Evolutionary conservation across 352 stramenopile genomes (phyloP).

Genomic region (Phytophthora idaei): DNA sequence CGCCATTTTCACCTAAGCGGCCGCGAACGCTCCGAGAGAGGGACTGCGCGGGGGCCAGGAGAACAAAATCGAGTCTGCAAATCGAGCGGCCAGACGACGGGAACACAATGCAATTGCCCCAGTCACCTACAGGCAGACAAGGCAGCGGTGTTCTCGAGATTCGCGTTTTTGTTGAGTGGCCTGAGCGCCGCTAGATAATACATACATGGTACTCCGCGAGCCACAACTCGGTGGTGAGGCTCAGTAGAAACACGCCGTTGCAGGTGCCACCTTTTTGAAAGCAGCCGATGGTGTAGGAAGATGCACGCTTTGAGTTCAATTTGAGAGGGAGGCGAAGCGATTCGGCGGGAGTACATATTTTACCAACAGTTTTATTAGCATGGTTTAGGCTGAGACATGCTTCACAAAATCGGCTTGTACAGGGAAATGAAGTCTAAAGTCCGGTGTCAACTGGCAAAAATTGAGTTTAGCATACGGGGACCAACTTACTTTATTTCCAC

Average conservation of each 20-base stretch:
- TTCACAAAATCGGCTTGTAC: neutral
- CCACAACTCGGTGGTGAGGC: constrained; percentile 24
- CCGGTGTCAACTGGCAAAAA: constrained; percentile 21
- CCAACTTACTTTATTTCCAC: constrained; percentile 19
- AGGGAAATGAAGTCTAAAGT: constrained; percentile 1
- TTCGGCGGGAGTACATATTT: neutral
- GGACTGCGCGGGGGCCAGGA: constrained; percentile 16
- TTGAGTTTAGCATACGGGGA: constrained; percentile 11
- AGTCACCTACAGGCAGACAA: constrained; percentile 21
- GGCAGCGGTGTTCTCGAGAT: constrained; percentile 11
- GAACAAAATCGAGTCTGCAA: constrained; percentile 33
- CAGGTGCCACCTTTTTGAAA: constrained; percentile 12
- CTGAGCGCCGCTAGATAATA: constrained; percentile 19
- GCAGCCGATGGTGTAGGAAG: constrained; percentile 12
- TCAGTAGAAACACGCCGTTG: constrained; percentile 18
- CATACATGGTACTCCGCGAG: neutral
- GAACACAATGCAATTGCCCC: constrained; percentile 18
- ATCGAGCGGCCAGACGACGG: constrained; percentile 32
- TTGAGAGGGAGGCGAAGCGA: neutral
- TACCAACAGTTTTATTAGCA: neutral
- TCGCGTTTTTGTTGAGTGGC: constrained; percentile 21
- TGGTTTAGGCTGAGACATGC: constrained; percentile 4
- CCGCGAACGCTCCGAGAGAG: constrained; percentile 32
- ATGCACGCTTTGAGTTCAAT: neutral
- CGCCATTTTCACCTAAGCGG: constrained; percentile 43